A percentile compares a stretch with the other conserved stretches of the same genome.
These are phyloP conservation scores for Theileria annulata DNA, from an alignment of 169 alveolate genomes.

Conservation along the genomic window DNA sequence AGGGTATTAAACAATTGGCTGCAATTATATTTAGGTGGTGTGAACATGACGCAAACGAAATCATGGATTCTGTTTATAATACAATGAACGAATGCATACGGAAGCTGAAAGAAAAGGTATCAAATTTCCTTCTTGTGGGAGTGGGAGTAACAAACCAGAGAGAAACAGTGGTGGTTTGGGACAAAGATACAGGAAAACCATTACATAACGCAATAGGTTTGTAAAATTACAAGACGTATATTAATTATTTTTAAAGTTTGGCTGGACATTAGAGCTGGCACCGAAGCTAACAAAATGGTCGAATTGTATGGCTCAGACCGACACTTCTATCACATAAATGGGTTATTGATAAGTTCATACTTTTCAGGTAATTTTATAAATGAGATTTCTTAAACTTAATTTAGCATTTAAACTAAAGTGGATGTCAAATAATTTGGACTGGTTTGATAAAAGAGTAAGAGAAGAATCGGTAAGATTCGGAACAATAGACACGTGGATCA, in stretches of 20 bases:
- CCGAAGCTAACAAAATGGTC: constrained; percentile 69
- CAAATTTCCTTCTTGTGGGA: constrained; percentile 60
- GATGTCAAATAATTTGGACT: constrained; percentile 79
- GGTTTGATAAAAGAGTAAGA: constrained; percentile 63
- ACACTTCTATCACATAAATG: constrained; percentile 81
- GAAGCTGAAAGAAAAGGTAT: constrained; percentile 46
- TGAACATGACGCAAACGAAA: constrained; percentile 82
- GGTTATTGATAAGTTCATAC: constrained; percentile 87
- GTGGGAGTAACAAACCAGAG: constrained; percentile 86
- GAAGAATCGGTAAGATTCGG: constrained; percentile 81
- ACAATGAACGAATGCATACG: constrained; percentile 74
- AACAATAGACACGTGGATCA: constrained; percentile 87
- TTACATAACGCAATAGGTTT: constrained; percentile 87
- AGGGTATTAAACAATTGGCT: constrained; percentile 39
- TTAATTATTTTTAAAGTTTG: constrained; percentile 71
- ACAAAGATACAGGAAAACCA: constrained; percentile 83
- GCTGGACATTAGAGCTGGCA: constrained; percentile 88
- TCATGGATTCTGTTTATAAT: constrained; percentile 66
- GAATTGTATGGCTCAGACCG: constrained; percentile 67
- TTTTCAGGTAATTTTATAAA: constrained; percentile 82
- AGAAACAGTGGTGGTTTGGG: constrained; percentile 87
- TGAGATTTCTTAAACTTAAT: constrained; percentile 25
- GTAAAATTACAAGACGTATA: neutral
- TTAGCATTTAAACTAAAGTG: constrained; percentile 73
- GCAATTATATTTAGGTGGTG: constrained; percentile 65